Evolutionary conservation across 1,284 basidiomycete species (phyloP).

Genomic region (Cryptococcus sp.): DNA sequence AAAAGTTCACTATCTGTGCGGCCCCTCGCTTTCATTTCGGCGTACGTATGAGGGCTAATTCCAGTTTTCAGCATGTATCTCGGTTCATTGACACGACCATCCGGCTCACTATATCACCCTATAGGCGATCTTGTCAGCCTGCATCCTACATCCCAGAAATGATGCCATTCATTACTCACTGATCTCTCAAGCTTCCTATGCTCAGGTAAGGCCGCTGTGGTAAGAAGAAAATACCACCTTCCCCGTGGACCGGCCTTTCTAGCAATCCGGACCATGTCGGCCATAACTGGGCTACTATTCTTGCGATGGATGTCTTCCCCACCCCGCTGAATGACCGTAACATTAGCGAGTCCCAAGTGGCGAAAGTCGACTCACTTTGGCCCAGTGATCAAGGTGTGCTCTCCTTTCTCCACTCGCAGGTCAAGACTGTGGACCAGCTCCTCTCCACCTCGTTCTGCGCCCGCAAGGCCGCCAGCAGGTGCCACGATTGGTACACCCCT

Average conservation of each 20-base stretch:
- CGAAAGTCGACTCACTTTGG: slow-evolving; percentile 55
- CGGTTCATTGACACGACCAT: too few relatives aligned
- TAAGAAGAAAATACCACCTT: slow-evolving; percentile 74
- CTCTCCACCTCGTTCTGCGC: slow-evolving; percentile 58
- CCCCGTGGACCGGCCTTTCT: slow-evolving; percentile 54
- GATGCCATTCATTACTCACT: slow-evolving; percentile 57
- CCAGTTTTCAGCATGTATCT: too few relatives aligned
- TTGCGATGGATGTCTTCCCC: slow-evolving; percentile 89
- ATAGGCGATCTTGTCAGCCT: slow-evolving; percentile 8
- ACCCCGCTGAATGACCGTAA: slow-evolving; percentile 64
- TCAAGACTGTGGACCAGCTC: slow-evolving; percentile 73
- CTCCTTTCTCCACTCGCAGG: slow-evolving; percentile 70
- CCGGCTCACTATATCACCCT: slow-evolving; percentile 49
- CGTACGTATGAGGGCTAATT: slow-evolving; percentile 83
- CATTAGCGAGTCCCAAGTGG: slow-evolving; percentile 3
- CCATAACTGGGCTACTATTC: slow-evolving; percentile 90
- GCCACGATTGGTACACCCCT: slow-evolving; percentile 74
- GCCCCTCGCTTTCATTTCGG: slow-evolving; percentile 67
- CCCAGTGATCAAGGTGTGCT: slow-evolving; percentile 93
- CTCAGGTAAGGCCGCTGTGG: slow-evolving; percentile 93
- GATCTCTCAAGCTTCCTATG: slow-evolving; percentile 80
- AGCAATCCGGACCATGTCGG: slow-evolving; percentile 57
- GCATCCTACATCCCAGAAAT: background rate
- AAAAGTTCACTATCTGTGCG: slow-evolving; percentile 69
- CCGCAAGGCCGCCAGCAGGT: slow-evolving; percentile 59